phyloP scores from a whole-genome alignment of 202 grass and related monocot species.

The Zoysia matrella region DNA sequence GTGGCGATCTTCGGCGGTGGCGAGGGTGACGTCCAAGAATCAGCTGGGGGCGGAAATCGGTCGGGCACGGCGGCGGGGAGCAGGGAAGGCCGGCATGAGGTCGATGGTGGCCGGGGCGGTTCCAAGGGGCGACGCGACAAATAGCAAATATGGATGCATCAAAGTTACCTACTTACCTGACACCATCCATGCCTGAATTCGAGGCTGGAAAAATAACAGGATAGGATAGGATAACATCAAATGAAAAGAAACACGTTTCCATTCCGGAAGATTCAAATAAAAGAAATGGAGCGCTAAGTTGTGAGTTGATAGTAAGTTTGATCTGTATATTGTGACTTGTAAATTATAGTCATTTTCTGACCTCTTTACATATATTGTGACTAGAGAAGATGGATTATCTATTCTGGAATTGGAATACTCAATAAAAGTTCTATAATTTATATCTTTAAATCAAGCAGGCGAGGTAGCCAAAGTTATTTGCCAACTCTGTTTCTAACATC shows the following conservation, averaged over 20 bases:
- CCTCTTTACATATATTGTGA: constrained; percentile 12
- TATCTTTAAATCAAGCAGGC: constrained; percentile 15
- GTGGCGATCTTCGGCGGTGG: too few relatives aligned
- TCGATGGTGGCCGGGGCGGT: too few relatives aligned
- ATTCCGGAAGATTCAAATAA: neutral
- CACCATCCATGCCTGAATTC: too few relatives aligned
- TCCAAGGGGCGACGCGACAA: too few relatives aligned
- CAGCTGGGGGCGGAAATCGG: too few relatives aligned
- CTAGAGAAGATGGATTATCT: constrained; percentile 3
- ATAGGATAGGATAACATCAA: neutral
- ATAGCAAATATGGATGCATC: too few relatives aligned
- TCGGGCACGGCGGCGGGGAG: too few relatives aligned
- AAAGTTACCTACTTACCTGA: too few relatives aligned
- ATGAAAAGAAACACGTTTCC: neutral
- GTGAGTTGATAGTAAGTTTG: constrained; percentile 19
- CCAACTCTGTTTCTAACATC: constrained; percentile 19
- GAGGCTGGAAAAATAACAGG: too few relatives aligned
- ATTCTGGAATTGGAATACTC: constrained; percentile 13
- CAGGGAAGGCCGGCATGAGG: too few relatives aligned
- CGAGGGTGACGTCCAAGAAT: too few relatives aligned
- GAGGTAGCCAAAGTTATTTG: constrained; percentile 15
- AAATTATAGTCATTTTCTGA: constrained; percentile 19
- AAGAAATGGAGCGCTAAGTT: neutral
- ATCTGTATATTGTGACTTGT: constrained; percentile 22
- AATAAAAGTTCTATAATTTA: neutral